phyloP scores from a whole-genome alignment of 2,329 filamentous ascomycete species.

The Ramularia endophylla region DNA sequence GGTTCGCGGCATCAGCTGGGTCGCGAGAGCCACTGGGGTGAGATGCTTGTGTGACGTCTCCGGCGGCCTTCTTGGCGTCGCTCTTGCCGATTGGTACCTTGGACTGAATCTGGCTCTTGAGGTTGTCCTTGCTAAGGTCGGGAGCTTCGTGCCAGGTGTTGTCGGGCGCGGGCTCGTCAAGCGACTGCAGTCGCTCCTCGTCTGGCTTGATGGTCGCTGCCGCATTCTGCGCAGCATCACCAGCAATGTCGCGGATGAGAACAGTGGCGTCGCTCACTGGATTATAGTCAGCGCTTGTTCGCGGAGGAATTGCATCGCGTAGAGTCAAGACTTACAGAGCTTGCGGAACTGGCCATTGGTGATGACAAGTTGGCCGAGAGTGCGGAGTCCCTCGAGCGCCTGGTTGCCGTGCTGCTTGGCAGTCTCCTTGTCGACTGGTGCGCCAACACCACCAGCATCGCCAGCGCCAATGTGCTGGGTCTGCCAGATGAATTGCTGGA shows the following conservation, averaged over 20 bases:
- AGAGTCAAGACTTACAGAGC: constrained; percentile 55
- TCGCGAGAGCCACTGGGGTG: constrained; percentile 52
- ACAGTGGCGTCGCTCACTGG: constrained; percentile 70
- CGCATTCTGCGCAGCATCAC: constrained; percentile 77
- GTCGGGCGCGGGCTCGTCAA: constrained; percentile 80
- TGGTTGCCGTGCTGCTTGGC: constrained; percentile 79
- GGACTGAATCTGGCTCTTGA: constrained; percentile 63
- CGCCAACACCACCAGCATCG: constrained; percentile 55
- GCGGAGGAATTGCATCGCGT: neutral
- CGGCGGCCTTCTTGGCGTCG: constrained; percentile 56
- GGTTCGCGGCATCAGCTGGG: constrained; percentile 48
- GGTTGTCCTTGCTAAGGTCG: constrained; percentile 55
- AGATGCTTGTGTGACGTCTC: constrained; percentile 52
- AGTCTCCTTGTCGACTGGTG: constrained; percentile 67
- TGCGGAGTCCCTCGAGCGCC: constrained; percentile 77
- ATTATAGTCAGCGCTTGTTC: neutral
- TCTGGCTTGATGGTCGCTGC: constrained; percentile 70
- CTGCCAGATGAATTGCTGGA: constrained; percentile 98
- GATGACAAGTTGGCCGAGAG: constrained; percentile 79
- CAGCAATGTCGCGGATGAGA: constrained; percentile 82
- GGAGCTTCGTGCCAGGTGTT: constrained; percentile 59
- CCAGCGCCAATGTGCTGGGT: constrained; percentile 67
- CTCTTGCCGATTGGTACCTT: constrained; percentile 49
- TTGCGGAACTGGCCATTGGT: constrained; percentile 97
- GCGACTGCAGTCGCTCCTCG: constrained; percentile 67